phyloP scores from a whole-genome alignment of 768 basidiomycete species.

The Tephrocybe sp. region DNA sequence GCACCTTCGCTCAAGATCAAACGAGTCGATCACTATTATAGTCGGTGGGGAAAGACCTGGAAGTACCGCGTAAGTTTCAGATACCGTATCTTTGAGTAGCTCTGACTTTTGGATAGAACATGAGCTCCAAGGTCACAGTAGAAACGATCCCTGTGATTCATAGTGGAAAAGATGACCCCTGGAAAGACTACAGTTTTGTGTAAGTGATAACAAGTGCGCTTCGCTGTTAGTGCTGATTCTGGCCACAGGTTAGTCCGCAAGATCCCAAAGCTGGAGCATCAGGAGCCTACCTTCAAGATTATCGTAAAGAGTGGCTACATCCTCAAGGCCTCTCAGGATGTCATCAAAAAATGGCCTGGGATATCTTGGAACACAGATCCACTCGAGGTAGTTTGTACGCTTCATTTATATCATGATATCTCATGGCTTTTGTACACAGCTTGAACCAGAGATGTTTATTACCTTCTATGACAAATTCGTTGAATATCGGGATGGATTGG shows the following conservation, averaged over 20 bases:
- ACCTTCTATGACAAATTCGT: constrained; percentile 47
- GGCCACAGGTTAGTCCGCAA: constrained; percentile 47
- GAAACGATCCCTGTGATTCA: constrained; percentile 42
- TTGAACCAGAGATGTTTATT: constrained; percentile 56
- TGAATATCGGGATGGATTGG: constrained; percentile 38
- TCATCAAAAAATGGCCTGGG: constrained; percentile 56
- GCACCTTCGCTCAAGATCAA: constrained; percentile 54
- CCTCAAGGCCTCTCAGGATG: constrained; percentile 53
- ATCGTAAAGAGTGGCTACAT: constrained; percentile 59
- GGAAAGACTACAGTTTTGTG: constrained; percentile 59
- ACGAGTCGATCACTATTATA: constrained; percentile 59
- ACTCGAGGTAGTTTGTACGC: constrained; percentile 44
- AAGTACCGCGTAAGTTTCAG: constrained; percentile 43
- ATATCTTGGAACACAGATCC: constrained; percentile 61
- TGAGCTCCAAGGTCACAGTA: constrained; percentile 48
- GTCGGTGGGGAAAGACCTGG: constrained; percentile 53
- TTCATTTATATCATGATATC: background rate
- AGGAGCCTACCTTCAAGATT: constrained; percentile 46
- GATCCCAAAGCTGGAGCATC: constrained; percentile 35
- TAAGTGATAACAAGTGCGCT: constrained; percentile 18
- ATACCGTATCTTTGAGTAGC: background rate
- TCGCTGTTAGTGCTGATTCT: no score
- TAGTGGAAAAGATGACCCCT: constrained; percentile 43
- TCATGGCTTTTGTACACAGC: constrained; percentile 28
- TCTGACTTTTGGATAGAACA: constrained; percentile 34